Percentiles rank a stretch among this genome's conserved stretches.
phyloP scores from a whole-genome alignment of 257 asterid species.

The Knoxia roxburghii region DNA sequence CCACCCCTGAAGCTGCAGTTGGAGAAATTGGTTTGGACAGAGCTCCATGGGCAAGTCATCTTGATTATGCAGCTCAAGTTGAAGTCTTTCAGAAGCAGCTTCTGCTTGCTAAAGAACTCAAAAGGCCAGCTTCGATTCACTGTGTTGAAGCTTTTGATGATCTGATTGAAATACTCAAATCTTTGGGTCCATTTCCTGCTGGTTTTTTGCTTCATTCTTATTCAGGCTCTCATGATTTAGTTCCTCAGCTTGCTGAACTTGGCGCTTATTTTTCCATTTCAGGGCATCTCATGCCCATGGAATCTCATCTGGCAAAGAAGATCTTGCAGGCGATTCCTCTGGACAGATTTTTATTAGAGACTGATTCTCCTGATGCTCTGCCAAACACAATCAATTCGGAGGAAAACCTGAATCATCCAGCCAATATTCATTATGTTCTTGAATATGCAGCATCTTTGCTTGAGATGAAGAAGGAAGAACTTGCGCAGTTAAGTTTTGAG shows the following conservation, averaged over 20 bases:
- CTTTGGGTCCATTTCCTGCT: conserved; percentile 2
- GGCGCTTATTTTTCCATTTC: conserved; percentile 12
- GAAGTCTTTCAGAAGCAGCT: conserved; percentile 8
- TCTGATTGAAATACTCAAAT: conserved; percentile 1
- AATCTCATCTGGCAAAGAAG: conserved; percentile 1
- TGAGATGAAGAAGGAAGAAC: conserved; percentile 44
- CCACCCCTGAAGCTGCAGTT: conserved; percentile 8
- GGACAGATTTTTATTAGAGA: conserved; percentile 2
- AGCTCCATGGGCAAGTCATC: conserved; percentile 13
- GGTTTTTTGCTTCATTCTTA: conserved; percentile 11
- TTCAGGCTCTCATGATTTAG: background rate
- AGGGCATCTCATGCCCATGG: conserved; percentile 10
- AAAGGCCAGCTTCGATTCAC: conserved; percentile 11
- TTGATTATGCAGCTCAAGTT: conserved; percentile 6
- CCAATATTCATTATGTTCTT: conserved; percentile 60
- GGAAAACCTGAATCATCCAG: conserved; percentile 63
- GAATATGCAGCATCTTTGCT: conserved; percentile 51
- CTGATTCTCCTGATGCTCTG: conserved; percentile 14
- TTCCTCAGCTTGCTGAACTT: conserved; percentile 1
- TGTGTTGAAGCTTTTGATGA: conserved; percentile 14
- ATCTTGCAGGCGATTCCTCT: conserved; percentile 8
- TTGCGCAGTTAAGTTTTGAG: conserved; percentile 52
- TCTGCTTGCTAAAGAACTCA: conserved; percentile 1
- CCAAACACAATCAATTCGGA: conserved; percentile 1
- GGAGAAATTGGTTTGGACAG: conserved; percentile 12